Evolutionary conservation across 306 rosid species (phyloP).

Genomic region (Dalbergia cochinchinensis): DNA sequence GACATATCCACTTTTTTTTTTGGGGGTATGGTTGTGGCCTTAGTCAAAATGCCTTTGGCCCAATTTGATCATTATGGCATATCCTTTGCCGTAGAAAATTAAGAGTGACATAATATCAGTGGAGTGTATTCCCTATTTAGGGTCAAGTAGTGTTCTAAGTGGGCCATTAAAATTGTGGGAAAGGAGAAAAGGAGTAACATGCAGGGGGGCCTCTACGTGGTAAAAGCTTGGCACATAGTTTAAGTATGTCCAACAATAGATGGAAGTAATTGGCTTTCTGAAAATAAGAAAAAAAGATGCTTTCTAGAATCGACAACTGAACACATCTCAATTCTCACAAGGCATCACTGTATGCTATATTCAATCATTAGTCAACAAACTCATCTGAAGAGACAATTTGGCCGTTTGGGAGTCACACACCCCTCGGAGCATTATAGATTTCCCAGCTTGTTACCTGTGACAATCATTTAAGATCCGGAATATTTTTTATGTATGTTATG

Average conservation of each 20-base stretch:
- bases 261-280: slow-evolving; percentile 21
- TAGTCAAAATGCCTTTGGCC: slow-evolving; percentile 20
- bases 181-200: slow-evolving; percentile 43
- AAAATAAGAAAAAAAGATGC: slow-evolving; percentile 32
- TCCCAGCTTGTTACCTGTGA: background rate
- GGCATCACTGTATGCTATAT: background rate
- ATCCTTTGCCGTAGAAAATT: slow-evolving; percentile 20
- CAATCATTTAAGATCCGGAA: background rate
- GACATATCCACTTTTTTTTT: background rate
- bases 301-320: slow-evolving; percentile 17
- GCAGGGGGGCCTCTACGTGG: slow-evolving; percentile 42
- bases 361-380: slow-evolving; percentile 22
- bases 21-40: background rate
- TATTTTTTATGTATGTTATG: no score
- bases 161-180: slow-evolving; percentile 38
- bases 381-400: slow-evolving; percentile 18
- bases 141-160: slow-evolving; percentile 23
- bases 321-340: background rate
- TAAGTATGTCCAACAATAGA: slow-evolving; percentile 34
- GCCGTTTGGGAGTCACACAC: slow-evolving; percentile 1
- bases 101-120: slow-evolving; percentile 34
- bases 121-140: background rate
- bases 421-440: slow-evolving; percentile 8
- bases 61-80: slow-evolving; percentile 20
- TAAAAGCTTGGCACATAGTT: slow-evolving; percentile 38